Percentiles rank a stretch among this genome's conserved stretches.
Evolutionary conservation across 352 stramenopile species (phyloP).

Genomic region (Phytophthora lateralis): DNA sequence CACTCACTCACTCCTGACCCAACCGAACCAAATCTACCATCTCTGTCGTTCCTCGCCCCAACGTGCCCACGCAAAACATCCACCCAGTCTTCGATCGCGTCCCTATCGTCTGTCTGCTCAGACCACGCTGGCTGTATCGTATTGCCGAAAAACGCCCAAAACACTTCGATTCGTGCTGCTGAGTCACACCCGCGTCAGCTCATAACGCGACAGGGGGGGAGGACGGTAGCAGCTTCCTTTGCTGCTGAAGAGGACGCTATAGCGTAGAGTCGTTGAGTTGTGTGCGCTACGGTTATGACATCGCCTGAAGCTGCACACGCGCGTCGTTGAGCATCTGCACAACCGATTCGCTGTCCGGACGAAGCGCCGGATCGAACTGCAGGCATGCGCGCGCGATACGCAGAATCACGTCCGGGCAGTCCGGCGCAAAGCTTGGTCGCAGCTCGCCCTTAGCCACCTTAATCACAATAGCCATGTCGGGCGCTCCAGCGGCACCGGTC

Average conservation of each 20-base stretch:
- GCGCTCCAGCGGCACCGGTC: slow-evolving; percentile 51
- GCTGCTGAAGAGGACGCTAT: slow-evolving; percentile 37
- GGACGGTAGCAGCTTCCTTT: slow-evolving; percentile 63
- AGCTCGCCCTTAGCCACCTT: slow-evolving; percentile 86
- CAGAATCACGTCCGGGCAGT: slow-evolving; percentile 63
- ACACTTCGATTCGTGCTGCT: slow-evolving; percentile 34
- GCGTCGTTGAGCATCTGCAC: slow-evolving; percentile 85
- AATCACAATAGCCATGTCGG: slow-evolving; percentile 88
- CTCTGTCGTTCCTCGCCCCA: slow-evolving; percentile 30
- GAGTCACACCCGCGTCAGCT: slow-evolving; percentile 26
- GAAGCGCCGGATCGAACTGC: slow-evolving; percentile 84
- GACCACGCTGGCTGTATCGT: slow-evolving; percentile 19
- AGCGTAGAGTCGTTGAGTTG: slow-evolving; percentile 47
- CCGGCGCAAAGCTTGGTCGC: slow-evolving; percentile 70
- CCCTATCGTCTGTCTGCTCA: slow-evolving; percentile 23
- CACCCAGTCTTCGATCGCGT: slow-evolving; percentile 9
- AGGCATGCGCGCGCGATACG: slow-evolving; percentile 83
- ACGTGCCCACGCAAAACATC: slow-evolving; percentile 27
- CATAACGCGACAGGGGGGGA: slow-evolving; percentile 35
- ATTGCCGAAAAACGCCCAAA: slow-evolving; percentile 27
- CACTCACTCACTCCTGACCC: slow-evolving; percentile 26
- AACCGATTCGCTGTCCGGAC: slow-evolving; percentile 69
- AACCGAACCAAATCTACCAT: slow-evolving; percentile 42
- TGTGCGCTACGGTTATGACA: slow-evolving; percentile 37
- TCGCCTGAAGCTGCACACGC: slow-evolving; percentile 57